Evolutionary conservation across 148 eudicot species (phyloP).

Genomic region (Pouteria glomerata): DNA sequence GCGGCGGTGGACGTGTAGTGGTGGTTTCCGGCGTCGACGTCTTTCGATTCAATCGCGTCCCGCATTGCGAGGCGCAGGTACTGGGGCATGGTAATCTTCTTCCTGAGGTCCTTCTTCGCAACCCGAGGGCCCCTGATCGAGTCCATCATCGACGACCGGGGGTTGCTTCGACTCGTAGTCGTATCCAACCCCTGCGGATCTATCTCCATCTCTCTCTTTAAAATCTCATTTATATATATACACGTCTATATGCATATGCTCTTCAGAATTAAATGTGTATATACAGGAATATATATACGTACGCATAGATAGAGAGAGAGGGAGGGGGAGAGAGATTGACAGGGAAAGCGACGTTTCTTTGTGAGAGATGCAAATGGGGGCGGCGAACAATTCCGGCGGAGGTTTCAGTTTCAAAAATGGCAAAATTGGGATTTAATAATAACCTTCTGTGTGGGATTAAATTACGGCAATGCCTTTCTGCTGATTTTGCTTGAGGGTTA

Average conservation of each 20-base stretch:
- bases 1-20: slow-evolving; percentile 20
- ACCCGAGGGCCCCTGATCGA: slow-evolving; percentile 51
- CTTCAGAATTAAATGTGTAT: no score
- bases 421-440: background rate
- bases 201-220: background rate
- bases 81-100: slow-evolving; percentile 49
- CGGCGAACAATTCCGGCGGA: background rate
- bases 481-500: no score
- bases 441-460: background rate
- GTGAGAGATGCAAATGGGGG: background rate
- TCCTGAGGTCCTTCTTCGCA: slow-evolving; percentile 40
- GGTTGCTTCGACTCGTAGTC: slow-evolving; percentile 25
- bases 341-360: background rate
- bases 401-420: background rate
- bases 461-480: background rate
- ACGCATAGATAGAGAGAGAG: background rate
- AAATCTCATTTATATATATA: background rate
- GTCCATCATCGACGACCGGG: slow-evolving; percentile 62
- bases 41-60: slow-evolving; percentile 51
- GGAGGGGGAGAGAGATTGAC: background rate
- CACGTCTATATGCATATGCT: background rate
- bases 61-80: slow-evolving; percentile 54
- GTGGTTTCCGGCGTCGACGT: slow-evolving; percentile 25
- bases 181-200: slow-evolving; percentile 19
- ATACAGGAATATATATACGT: background rate